Percentiles rank a stretch among this genome's conserved stretches.
Conservation (phyloP, 2,329 filamentous ascomycete species). For the Ceratocystis eucalypticola region DNA sequence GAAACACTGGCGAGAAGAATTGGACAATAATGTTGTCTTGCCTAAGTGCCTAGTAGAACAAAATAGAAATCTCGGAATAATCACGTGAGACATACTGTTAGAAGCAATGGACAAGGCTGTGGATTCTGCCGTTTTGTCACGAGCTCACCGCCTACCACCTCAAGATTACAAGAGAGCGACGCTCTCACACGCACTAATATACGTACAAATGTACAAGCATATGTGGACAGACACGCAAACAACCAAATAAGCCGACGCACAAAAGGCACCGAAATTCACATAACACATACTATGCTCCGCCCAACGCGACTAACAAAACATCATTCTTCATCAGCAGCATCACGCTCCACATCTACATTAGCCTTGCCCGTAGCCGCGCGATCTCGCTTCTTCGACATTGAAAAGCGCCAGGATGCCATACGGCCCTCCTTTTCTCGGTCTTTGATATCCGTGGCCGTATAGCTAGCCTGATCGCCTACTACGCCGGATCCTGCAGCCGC, state of each 20-base stretch:
- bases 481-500: too few relatives aligned
- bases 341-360: conserved; percentile 38
- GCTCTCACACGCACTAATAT: not conserved
- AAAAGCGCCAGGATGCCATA: conserved; percentile 41
- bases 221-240: not conserved
- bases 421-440: conserved; percentile 37
- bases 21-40: too few relatives aligned
- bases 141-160: too few relatives aligned
- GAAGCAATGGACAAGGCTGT: too few relatives aligned
- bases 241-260: not conserved
- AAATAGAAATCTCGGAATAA: too few relatives aligned
- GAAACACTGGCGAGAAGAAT: too few relatives aligned
- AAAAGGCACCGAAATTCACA: not conserved
- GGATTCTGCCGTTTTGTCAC: too few relatives aligned
- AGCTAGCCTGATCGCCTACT: not conserved
- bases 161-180: too few relatives aligned
- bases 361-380: conserved; percentile 35
- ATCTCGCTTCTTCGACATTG: conserved; percentile 47
- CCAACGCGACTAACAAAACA: not conserved
- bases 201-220: not conserved
- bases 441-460: conserved; percentile 21
- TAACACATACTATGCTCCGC: not conserved
- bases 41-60: too few relatives aligned
- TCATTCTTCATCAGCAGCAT: not conserved
- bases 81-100: too few relatives aligned